Percentiles rank a stretch among this genome's conserved stretches.
phyloP scores from a whole-genome alignment of 805 yeast species.

The Kazachstania bromeliacearum region DNA sequence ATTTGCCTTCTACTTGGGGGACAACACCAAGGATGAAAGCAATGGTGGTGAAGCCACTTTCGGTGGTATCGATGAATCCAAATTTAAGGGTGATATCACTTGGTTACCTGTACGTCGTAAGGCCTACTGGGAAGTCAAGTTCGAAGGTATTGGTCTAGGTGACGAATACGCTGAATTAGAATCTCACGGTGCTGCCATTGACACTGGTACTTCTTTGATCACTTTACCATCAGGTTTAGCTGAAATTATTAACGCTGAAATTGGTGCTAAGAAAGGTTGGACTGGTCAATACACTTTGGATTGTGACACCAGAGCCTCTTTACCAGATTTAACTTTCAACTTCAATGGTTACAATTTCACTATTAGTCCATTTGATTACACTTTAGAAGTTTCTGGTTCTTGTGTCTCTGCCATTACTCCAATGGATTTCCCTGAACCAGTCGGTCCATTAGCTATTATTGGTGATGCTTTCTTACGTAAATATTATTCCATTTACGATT shows the following conservation, averaged over 20 bases:
- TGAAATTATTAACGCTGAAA: constrained; percentile 87
- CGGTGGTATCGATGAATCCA: constrained; percentile 81
- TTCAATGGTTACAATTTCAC: constrained; percentile 89
- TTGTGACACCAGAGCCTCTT: constrained; percentile 70
- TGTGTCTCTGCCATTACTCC: constrained; percentile 96
- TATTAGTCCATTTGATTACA: constrained; percentile 81
- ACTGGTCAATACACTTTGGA: constrained; percentile 93
- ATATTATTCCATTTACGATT: constrained; percentile 88
- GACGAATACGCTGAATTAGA: constrained; percentile 79
- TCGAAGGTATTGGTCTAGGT: constrained; percentile 86
- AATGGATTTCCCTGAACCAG: constrained; percentile 94
- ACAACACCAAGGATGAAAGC: constrained; percentile 52
- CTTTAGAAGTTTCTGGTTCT: constrained; percentile 86
- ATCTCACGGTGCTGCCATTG: constrained; percentile 91
- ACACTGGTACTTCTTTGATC: constrained; percentile 95
- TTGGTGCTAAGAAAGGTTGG: constrained; percentile 97
- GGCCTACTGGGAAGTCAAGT: constrained; percentile 98
- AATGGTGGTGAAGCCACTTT: constrained; percentile 89
- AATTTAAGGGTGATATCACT: constrained; percentile 74
- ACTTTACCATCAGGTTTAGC: constrained; percentile 93
- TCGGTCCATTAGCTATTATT: constrained; percentile 91
- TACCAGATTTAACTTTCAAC: constrained; percentile 89
- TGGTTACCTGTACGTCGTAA: constrained; percentile 98
- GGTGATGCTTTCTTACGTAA: constrained; percentile 97
- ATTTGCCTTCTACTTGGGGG: constrained; percentile 89